These are phyloP conservation scores for Fusarium anthophilum DNA, from an alignment of 2,329 filamentous ascomycete genomes.

Conservation along the genomic window DNA sequence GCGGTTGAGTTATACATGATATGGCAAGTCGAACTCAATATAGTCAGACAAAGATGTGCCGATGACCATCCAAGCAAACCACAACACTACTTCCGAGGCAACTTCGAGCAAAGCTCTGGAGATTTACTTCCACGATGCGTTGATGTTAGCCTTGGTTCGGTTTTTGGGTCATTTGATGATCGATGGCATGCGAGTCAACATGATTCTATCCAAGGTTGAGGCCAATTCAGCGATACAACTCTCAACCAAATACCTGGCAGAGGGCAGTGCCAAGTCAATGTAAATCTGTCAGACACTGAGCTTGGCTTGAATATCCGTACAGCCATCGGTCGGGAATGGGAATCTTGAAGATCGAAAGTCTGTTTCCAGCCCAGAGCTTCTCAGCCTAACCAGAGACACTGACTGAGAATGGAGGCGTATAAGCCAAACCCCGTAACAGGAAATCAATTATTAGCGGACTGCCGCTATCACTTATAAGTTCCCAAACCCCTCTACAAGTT, in stretches of 20 bases:
- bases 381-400: background rate
- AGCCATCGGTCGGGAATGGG: background rate
- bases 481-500: background rate
- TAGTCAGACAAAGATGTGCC: background rate
- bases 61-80: background rate
- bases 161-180: background rate
- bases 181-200: background rate
- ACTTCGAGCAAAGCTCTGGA: background rate
- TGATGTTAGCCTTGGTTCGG: background rate
- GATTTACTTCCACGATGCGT: background rate
- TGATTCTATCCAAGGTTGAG: background rate
- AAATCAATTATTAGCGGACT: background rate
- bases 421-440: background rate
- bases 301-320: background rate
- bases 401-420: conserved; percentile 23
- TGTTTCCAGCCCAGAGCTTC: background rate
- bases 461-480: background rate
- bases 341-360: background rate
- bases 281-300: background rate
- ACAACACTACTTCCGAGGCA: background rate
- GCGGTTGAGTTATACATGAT: conserved; percentile 5
- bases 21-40: background rate
- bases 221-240: background rate
- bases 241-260: background rate
- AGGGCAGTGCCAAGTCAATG: background rate